These are phyloP conservation scores for Venturia oleaginea DNA, from an alignment of 2,329 filamentous ascomycete species.

Conservation along the genomic window DNA sequence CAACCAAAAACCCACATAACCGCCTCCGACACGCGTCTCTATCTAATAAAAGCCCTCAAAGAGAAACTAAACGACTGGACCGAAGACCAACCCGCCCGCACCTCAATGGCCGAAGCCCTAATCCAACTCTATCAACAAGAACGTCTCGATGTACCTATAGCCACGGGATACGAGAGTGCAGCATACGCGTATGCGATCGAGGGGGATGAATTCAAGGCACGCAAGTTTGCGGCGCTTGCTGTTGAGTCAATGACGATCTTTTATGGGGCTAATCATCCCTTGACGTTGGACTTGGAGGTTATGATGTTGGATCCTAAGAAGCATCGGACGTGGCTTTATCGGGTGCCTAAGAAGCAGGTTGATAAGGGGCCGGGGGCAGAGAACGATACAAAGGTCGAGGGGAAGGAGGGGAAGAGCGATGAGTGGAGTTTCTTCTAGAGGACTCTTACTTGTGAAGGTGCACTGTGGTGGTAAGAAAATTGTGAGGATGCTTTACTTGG, in stretches of 20 bases:
- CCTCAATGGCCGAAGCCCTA: slow-evolving; percentile 21
- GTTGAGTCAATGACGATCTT: slow-evolving; percentile 21
- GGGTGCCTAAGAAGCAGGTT: background rate
- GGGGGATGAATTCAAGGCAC: slow-evolving; percentile 21
- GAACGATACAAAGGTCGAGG: background rate
- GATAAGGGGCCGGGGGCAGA: background rate
- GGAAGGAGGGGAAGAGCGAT: background rate
- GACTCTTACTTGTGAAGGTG: too few relatives aligned
- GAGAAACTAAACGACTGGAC: slow-evolving; percentile 22
- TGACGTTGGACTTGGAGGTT: slow-evolving; percentile 20
- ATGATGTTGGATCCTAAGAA: slow-evolving; percentile 20
- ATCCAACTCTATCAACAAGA: slow-evolving; percentile 23
- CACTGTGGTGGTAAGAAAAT: too few relatives aligned
- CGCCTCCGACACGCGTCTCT: slow-evolving; percentile 22
- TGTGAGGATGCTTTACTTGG: too few relatives aligned
- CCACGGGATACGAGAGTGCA: slow-evolving; percentile 25
- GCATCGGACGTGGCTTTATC: slow-evolving; percentile 21
- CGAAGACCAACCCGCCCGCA: slow-evolving; percentile 16
- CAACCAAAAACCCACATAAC: slow-evolving; percentile 16
- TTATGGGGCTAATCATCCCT: slow-evolving; percentile 22
- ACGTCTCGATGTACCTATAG: slow-evolving; percentile 20
- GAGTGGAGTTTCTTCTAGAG: slow-evolving; percentile 7
- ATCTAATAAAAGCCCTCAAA: slow-evolving; percentile 19
- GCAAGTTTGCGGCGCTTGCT: slow-evolving; percentile 23
- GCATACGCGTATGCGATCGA: slow-evolving; percentile 25